Percentiles rank a stretch among this genome's conserved stretches.
Evolutionary conservation across 768 basidiomycete species (phyloP).

Genomic region (Leccinellum albellum): DNA sequence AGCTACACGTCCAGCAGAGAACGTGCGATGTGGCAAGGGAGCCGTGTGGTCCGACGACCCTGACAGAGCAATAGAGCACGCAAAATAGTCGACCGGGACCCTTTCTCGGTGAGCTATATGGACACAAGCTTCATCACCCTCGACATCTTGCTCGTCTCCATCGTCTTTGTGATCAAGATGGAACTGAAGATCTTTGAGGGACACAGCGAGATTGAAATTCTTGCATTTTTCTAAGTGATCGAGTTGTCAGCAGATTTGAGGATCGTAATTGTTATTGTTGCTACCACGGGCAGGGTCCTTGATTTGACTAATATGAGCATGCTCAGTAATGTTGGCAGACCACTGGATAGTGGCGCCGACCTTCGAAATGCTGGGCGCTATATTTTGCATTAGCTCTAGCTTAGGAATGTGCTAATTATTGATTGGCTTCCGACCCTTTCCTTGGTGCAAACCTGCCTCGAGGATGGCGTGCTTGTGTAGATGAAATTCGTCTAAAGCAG

Average conservation of each 20-base stretch:
- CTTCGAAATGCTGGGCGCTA: not conserved
- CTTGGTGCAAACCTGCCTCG: not conserved
- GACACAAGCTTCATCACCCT: too few relatives aligned
- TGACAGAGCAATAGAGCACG: too few relatives aligned
- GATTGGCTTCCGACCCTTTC: not conserved
- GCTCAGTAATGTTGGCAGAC: not conserved
- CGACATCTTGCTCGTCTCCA: too few relatives aligned
- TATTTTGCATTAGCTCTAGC: not conserved
- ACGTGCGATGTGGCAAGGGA: constrained; percentile 15
- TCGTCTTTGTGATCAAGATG: too few relatives aligned
- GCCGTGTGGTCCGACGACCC: too few relatives aligned
- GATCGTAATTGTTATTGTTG: constrained; percentile 34
- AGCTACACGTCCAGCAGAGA: constrained; percentile 9
- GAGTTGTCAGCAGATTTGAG: constrained; percentile 33
- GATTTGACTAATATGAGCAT: constrained; percentile 30
- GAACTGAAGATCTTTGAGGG: too few relatives aligned
- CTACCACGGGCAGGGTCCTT: constrained; percentile 27
- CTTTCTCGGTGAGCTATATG: too few relatives aligned
- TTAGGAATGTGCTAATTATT: not conserved
- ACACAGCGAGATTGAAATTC: not conserved
- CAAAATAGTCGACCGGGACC: too few relatives aligned
- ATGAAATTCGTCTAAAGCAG: not conserved
- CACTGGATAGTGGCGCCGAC: not conserved
- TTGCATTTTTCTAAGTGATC: not conserved
- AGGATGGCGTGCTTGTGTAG: not conserved